Conservation (phyloP, 176 grass and related monocot genomes). For the Musa itinerans region DNA sequence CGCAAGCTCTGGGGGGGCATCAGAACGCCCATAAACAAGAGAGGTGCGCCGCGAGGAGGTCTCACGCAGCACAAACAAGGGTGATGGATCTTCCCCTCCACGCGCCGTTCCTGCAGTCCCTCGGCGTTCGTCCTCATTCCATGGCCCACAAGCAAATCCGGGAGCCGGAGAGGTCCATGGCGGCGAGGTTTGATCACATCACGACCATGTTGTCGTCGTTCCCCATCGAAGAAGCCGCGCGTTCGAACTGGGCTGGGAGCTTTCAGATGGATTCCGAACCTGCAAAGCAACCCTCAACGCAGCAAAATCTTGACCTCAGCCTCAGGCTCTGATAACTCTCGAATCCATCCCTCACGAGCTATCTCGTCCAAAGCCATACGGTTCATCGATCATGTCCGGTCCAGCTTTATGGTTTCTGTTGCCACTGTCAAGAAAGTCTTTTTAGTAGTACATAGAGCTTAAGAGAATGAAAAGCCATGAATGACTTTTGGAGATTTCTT, state of each 20-base stretch:
- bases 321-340: neutral
- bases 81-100: neutral
- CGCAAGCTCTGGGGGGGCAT: slow-evolving; percentile 15
- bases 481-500: too few species aligned
- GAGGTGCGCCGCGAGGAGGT: slow-evolving; percentile 4
- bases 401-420: too few species aligned
- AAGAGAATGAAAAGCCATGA: too few species aligned
- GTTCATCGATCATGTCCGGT: too few species aligned
- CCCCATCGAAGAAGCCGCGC: neutral
- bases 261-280: slow-evolving; percentile 4
- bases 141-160: neutral
- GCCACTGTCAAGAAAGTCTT: too few species aligned
- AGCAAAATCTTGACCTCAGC: slow-evolving; percentile 5
- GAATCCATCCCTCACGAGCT: too few species aligned
- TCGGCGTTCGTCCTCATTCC: neutral
- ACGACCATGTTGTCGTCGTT: neutral
- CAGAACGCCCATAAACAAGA: slow-evolving; percentile 19
- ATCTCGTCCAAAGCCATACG: too few species aligned
- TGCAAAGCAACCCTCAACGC: neutral
- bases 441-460: too few species aligned
- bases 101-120: neutral
- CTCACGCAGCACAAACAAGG: neutral
- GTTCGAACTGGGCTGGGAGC: neutral
- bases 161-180: neutral
- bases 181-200: slow-evolving; percentile 1